Percentiles rank a stretch among this genome's conserved stretches.
These are phyloP conservation scores for Populus trichocarpa DNA, from an alignment of 441 rosid species.

Conservation along the genomic window DNA sequence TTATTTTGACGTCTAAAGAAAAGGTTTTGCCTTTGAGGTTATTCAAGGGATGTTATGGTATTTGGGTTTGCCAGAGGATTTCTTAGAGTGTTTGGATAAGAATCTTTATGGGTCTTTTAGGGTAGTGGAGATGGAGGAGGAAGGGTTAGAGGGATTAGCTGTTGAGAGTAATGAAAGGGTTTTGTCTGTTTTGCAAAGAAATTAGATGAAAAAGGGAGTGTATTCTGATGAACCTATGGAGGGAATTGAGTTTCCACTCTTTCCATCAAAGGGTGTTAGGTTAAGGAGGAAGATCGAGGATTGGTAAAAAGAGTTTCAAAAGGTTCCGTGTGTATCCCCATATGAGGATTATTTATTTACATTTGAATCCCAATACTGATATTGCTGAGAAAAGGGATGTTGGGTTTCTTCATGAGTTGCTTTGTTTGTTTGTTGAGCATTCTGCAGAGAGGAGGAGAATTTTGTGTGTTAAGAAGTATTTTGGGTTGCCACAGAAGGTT, in stretches of 20 bases:
- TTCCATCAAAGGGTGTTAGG: constrained; percentile 78
- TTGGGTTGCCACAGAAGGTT: constrained; percentile 56
- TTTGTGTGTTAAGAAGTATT: constrained; percentile 54
- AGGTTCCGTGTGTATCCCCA: constrained; percentile 69
- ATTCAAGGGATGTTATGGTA: constrained; percentile 79
- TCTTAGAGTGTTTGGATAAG: constrained; percentile 34
- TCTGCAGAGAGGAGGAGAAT: constrained; percentile 68
- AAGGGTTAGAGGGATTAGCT: constrained; percentile 62
- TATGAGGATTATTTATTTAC: constrained; percentile 56
- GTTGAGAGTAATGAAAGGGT: constrained; percentile 35
- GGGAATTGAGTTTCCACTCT: constrained; percentile 62
- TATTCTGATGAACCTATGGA: constrained; percentile 32
- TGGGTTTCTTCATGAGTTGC: constrained; percentile 81
- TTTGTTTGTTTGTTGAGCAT: constrained; percentile 77
- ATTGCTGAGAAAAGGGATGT: constrained; percentile 66
- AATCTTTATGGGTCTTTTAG: constrained; percentile 47
- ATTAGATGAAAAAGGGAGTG: constrained; percentile 45
- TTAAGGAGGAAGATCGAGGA: constrained; percentile 60
- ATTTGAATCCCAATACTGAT: constrained; percentile 63
- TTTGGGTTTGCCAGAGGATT: constrained; percentile 69
- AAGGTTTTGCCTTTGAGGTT: constrained; percentile 66
- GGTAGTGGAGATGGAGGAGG: constrained; percentile 63
- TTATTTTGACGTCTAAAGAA: constrained; percentile 64
- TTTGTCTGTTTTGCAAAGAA: constrained; percentile 56
- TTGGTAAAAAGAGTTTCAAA: constrained; percentile 71